A percentile compares a stretch with the other conserved stretches of the same genome.
Evolutionary conservation across 805 yeast species (phyloP).

Genomic region (Wickerhamomyces sydowiorum): DNA sequence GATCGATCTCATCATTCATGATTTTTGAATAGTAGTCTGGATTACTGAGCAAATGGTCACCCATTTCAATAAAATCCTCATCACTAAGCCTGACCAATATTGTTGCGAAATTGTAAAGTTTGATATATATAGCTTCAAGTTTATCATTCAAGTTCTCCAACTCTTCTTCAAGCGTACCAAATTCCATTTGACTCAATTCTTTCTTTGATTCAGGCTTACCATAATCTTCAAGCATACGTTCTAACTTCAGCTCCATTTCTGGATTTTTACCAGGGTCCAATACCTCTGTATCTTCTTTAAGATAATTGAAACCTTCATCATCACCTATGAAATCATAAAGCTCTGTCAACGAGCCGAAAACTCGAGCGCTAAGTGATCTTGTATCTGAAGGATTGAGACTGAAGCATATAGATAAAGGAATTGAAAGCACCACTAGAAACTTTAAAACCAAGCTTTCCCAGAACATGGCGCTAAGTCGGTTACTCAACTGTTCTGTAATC

Average conservation of each 20-base stretch:
- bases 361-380: neutral
- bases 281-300: neutral
- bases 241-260: no score
- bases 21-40: constrained; percentile 1
- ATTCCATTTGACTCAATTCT: neutral
- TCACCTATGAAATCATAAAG: neutral
- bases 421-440: neutral
- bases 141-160: constrained; percentile 1
- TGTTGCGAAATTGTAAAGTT: neutral
- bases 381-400: neutral
- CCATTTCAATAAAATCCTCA: constrained; percentile 1
- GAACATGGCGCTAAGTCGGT: neutral
- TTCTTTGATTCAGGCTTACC: neutral
- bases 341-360: neutral
- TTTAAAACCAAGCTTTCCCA: neutral
- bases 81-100: constrained; percentile 1
- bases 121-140: neutral
- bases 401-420: neutral
- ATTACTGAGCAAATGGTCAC: neutral
- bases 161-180: neutral
- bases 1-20: neutral
- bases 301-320: neutral
- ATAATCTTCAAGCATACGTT: neutral
- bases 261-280: neutral
- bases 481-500: no score